Evolutionary conservation across 106 monocot genomes (phyloP), one percentile per base, ranked within the genome.

Genomic region (Acorus gramineus): DNA sequence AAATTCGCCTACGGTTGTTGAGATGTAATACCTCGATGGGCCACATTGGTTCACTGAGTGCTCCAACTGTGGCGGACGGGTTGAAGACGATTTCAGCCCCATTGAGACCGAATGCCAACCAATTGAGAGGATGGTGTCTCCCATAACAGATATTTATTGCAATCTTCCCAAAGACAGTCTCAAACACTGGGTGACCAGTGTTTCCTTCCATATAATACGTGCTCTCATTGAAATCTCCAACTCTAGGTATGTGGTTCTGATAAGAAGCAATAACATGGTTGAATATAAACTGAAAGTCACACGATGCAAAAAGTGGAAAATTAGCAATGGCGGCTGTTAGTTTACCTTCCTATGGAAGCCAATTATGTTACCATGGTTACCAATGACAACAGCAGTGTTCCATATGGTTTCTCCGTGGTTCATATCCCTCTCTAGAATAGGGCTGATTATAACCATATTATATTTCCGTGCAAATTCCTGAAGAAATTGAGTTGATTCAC

Each of bases 41-140:
- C 90, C 95, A 95, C 90, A 95, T 90, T 65, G 91, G 91, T 64
- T 98, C 91, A 65, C 91, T 91, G 8, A 98, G 84, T 67, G 85
- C 95, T 71, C 90, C 96, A 66, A 91, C 96, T 42, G 96, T 98
- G 9, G 96, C 96, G 50, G 96, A 98, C 7, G 96, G 96, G 67
- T 98, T 98, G 76, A 98, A 98, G 57, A 98, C 91, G 53, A 98
- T 88, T 61, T 98, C 96, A 57, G 96, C 96, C 55, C 96, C 91
- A 73, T 87, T 92, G 51, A 98, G 85, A 2, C 91, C 91, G 75
- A 98, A 92, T 11, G 81, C 96, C 55, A 91, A 53, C 91, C 91
- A 91, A 73, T 92, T 92, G 47, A 91, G 75, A 55, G 96, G 96
- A 73, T 88, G 91, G 62, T 98, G 96, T 60, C 96, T 82, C 68